Evolutionary conservation across 1,284 basidiomycete species (phyloP).

Genomic region (Taiwanofungus camphoratus): DNA sequence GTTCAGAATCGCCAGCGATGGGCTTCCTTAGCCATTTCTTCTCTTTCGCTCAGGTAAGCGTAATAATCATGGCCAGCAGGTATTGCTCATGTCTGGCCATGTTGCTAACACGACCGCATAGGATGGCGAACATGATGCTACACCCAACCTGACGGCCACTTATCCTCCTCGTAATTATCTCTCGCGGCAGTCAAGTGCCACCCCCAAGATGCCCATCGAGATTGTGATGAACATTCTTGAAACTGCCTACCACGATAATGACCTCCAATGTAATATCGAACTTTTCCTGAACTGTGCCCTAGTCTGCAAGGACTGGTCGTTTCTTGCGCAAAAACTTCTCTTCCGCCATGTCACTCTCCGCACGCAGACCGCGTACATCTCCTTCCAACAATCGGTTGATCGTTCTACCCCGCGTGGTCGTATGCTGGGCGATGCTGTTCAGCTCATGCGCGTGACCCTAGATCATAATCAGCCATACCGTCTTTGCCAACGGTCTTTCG

Average conservation of each 20-base stretch:
- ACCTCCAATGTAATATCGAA: slow-evolving; percentile 31
- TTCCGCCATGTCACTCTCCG: slow-evolving; percentile 52
- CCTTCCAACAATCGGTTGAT: slow-evolving; percentile 48
- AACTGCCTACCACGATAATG: slow-evolving; percentile 38
- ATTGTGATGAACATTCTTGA: slow-evolving; percentile 58
- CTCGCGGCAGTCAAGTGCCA: slow-evolving; percentile 9
- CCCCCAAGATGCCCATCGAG: slow-evolving; percentile 47
- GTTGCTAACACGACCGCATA: background rate
- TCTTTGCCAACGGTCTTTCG: slow-evolving; percentile 50
- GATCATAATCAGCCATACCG: slow-evolving; percentile 62
- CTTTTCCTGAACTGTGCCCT: slow-evolving; percentile 50
- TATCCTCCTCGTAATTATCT: slow-evolving; percentile 19
- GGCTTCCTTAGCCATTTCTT: slow-evolving; percentile 12
- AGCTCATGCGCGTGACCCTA: slow-evolving; percentile 46
- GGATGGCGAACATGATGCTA: background rate
- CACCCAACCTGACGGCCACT: slow-evolving; percentile 17
- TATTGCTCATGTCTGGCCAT: background rate
- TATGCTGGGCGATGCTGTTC: slow-evolving; percentile 46
- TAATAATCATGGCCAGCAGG: background rate
- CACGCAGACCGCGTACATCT: slow-evolving; percentile 44
- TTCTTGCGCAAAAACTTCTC: slow-evolving; percentile 54
- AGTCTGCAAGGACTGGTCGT: slow-evolving; percentile 61
- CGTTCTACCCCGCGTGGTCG: slow-evolving; percentile 40
- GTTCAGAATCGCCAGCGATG: background rate
- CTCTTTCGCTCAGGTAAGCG: slow-evolving; percentile 3